These are phyloP conservation scores for Soucietia sequanensis DNA, from an alignment of 805 yeast genomes.

Conservation along the genomic window DNA sequence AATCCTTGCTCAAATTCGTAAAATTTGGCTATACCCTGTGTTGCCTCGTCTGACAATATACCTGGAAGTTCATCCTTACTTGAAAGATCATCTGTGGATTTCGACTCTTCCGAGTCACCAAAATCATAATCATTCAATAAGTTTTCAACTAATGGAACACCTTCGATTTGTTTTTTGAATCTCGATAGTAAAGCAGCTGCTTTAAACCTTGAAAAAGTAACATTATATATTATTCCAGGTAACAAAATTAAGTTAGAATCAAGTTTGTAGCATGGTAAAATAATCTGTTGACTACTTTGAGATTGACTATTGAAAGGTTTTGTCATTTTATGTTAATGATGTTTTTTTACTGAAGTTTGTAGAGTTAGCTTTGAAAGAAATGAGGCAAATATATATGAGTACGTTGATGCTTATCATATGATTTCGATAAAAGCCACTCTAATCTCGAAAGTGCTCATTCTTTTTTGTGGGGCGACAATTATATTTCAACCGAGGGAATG, in stretches of 20 bases:
- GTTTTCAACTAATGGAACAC: constrained; percentile 27
- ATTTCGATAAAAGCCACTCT: too few species aligned
- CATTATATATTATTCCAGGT: constrained; percentile 63
- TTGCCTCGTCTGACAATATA: constrained; percentile 28
- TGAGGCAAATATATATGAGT: too few species aligned
- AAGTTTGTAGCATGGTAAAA: constrained; percentile 39
- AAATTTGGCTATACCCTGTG: constrained; percentile 28
- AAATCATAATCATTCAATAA: constrained; percentile 37
- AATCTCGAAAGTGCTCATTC: too few species aligned
- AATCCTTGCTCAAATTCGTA: constrained; percentile 12
- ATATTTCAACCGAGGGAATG: too few species aligned
- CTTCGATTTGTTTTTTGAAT: constrained; percentile 28
- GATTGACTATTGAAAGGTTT: too few species aligned
- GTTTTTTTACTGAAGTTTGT: too few species aligned
- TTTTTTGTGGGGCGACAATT: too few species aligned
- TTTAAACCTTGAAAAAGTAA: constrained; percentile 47
- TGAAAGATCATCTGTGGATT: too few species aligned
- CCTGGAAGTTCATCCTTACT: constrained; percentile 12
- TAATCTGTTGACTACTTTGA: constrained; percentile 22
- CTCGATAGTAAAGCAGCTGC: constrained; percentile 48
- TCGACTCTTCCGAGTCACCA: constrained; percentile 14
- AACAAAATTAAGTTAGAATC: constrained; percentile 49
- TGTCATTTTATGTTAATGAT: too few species aligned
- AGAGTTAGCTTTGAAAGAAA: constrained; percentile 3
- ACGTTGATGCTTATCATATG: too few species aligned